phyloP scores from a whole-genome alignment of 495 filamentous ascomycete genomes.

The Hypoxylon rickii region DNA sequence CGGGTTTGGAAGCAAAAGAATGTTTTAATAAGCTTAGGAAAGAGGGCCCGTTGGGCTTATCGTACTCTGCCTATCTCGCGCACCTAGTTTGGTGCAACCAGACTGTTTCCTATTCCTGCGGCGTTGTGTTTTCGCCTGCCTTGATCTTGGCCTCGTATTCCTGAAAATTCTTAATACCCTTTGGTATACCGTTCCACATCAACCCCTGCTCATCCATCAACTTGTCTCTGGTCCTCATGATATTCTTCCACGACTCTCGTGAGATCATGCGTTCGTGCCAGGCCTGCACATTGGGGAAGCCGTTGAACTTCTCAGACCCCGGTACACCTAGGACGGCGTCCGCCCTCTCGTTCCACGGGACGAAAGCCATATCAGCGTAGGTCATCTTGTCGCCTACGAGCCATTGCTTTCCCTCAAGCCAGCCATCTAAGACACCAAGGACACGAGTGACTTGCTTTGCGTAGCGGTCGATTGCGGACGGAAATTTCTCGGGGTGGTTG shows the following conservation, averaged over 20 bases:
- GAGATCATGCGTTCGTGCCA: constrained; percentile 27
- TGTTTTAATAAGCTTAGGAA: too few species aligned
- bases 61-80: too few species aligned
- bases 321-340: constrained; percentile 4
- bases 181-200: neutral
- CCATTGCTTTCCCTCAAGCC: constrained; percentile 43
- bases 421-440: constrained; percentile 48
- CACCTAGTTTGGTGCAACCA: too few species aligned
- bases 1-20: too few species aligned
- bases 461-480: constrained; percentile 54
- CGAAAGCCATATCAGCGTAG: constrained; percentile 50
- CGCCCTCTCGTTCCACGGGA: constrained; percentile 43
- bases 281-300: constrained; percentile 12
- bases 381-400: constrained; percentile 57
- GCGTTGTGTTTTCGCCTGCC: too few species aligned
- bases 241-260: constrained; percentile 1
- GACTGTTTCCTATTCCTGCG: too few species aligned
- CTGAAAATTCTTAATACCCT: constrained; percentile 2
- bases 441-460: constrained; percentile 53
- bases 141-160: constrained; percentile 3
- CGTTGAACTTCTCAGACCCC: constrained; percentile 24
- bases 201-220: constrained; percentile 8
- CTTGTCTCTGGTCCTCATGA: neutral
- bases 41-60: too few species aligned
- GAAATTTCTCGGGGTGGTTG: constrained; percentile 52